Evolutionary conservation across 768 basidiomycete species (phyloP).

Genomic region (Mycena crocata): DNA sequence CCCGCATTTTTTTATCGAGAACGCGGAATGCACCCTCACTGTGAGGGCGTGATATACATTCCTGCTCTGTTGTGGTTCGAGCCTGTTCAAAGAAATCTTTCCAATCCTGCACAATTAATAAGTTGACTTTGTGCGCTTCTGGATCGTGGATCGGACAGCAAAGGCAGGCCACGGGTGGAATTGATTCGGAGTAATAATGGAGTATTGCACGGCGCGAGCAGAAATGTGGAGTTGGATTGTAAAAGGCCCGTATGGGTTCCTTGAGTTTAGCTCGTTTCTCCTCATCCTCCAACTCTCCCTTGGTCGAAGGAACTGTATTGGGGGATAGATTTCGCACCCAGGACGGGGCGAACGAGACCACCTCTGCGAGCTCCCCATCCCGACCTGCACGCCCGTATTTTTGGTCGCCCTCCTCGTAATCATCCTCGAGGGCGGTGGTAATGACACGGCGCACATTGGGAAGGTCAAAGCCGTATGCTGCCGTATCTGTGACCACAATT

Average conservation of each 20-base stretch:
- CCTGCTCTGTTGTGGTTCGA: not conserved
- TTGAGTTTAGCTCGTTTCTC: not conserved
- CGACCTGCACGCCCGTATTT: not conserved
- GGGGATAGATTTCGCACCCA: constrained; percentile 1
- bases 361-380: not conserved
- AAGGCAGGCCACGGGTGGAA: not conserved
- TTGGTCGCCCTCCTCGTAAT: not conserved
- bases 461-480: constrained; percentile 13
- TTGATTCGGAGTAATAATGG: not conserved
- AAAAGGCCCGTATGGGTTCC: not conserved
- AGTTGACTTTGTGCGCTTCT: not conserved
- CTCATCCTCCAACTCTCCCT: not conserved
- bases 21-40: not conserved
- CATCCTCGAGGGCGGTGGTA: not conserved
- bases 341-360: not conserved
- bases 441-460: not conserved
- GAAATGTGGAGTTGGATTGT: not conserved
- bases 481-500: constrained; percentile 7
- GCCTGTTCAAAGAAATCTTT: not conserved
- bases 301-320: not conserved
- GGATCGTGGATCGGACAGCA: not conserved
- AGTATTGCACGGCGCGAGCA: not conserved
- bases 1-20: not conserved
- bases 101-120: not conserved
- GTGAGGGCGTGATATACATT: not conserved